A percentile compares a stretch with the other conserved stretches of the same genome.
Evolutionary conservation across 345 rosid genomes (phyloP).

Genomic region (Populus alba): DNA sequence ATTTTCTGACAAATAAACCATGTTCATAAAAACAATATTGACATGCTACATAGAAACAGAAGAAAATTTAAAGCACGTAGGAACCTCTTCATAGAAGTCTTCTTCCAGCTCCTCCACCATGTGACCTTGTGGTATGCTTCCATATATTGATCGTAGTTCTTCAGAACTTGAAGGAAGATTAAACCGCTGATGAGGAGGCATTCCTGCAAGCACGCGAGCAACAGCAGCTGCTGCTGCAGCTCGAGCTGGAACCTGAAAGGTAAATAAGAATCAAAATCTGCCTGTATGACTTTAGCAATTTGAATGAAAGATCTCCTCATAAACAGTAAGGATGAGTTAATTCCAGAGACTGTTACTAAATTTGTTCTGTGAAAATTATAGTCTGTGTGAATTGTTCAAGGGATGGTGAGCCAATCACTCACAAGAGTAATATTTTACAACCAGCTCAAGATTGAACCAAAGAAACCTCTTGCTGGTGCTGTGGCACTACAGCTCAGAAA

Average conservation of each 20-base stretch:
- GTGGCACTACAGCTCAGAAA: neutral
- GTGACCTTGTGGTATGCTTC: slow-evolving; percentile 57
- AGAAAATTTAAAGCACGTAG: neutral
- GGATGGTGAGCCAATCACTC: neutral
- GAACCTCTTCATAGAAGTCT: slow-evolving; percentile 84
- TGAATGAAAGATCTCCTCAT: neutral
- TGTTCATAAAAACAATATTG: neutral
- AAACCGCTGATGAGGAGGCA: slow-evolving; percentile 75
- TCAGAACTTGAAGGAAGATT: slow-evolving; percentile 77
- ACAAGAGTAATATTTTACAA: neutral
- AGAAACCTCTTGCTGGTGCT: neutral
- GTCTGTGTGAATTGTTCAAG: neutral
- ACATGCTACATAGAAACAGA: neutral
- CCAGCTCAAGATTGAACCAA: neutral
- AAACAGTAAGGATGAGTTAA: neutral
- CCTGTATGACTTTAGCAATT: neutral
- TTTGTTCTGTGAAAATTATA: neutral
- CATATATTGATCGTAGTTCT: slow-evolving; percentile 72
- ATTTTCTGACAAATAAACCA: neutral
- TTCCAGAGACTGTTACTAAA: neutral
- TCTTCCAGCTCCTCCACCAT: slow-evolving; percentile 65
- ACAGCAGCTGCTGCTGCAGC: slow-evolving; percentile 98
- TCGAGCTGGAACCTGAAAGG: slow-evolving; percentile 83
- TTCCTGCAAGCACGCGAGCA: slow-evolving; percentile 84
- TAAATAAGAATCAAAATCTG: neutral